Evolutionary conservation across 768 basidiomycete species (phyloP).

Genomic region (Infundibulicybe gibba): DNA sequence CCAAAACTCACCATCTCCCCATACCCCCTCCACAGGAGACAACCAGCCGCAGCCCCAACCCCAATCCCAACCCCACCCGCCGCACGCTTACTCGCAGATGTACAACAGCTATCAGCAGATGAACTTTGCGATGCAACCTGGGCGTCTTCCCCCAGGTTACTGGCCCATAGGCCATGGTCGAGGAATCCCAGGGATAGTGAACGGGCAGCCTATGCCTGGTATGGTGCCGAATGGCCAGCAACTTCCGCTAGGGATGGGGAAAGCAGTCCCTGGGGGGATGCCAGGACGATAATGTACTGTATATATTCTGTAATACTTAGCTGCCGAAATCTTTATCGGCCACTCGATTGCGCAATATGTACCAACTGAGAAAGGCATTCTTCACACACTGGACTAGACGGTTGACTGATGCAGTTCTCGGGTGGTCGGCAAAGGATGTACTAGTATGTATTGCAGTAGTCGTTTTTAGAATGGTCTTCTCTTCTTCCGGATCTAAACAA

Average conservation of each 20-base stretch:
- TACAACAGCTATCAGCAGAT: conserved; percentile 1
- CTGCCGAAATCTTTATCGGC: too few relatives aligned
- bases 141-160: not conserved
- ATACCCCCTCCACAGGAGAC: conserved; percentile 10
- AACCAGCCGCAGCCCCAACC: conserved; percentile 12
- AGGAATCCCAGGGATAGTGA: conserved; percentile 7
- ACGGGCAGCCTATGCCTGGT: conserved; percentile 6
- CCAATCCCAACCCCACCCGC: conserved; percentile 9
- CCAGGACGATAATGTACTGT: not conserved
- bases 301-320: too few relatives aligned
- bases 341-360: too few relatives aligned
- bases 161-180: conserved; percentile 7
- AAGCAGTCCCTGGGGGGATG: not conserved
- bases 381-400: too few relatives aligned
- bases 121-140: not conserved
- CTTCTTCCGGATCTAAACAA: too few relatives aligned
- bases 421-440: too few relatives aligned
- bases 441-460: too few relatives aligned
- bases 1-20: conserved; percentile 1
- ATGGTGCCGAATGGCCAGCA: not conserved
- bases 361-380: too few relatives aligned
- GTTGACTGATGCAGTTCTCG: too few relatives aligned
- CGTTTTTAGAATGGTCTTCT: too few relatives aligned
- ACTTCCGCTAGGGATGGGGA: not conserved
- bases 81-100: conserved; percentile 1